Base-by-base conservation (phyloP, 169 alveolate species). In the Plasmodium coatneyi region DNA sequence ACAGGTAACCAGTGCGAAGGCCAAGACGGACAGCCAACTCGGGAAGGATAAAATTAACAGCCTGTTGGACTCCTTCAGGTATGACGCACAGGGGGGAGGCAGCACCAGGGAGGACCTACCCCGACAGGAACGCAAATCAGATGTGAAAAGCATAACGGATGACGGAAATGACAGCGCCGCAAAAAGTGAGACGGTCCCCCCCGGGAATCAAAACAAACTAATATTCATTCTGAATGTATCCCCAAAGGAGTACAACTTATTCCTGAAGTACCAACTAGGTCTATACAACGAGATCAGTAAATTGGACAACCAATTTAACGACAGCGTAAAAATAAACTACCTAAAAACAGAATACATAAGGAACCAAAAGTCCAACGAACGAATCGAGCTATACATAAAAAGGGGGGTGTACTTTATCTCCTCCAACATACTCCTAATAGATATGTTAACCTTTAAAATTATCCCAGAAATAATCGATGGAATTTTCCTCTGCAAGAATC, bases 391-490 rank as follows among this genome's bases (percentile, higher is more conserved):
- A 82, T 91, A 91, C 36, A 91, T 91, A 41, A 91, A 81, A 22
- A 80, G 95, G 32, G 95, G 95, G 3, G 81, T 91, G 5, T 91
- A 91, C 39, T 91, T 91, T 32, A 91, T 91, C 22, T 91, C 95
- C 28, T 91, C 95, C 6, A 91, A 91, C 71, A 34, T 91, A 12
- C 46, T 91, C 49, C 43, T 91, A 43, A 91, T 91, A 3, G 95
- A 91, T 30, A 39, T 91, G 52, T 81, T 91, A 91, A 91, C 95
- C 46, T 91, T 80, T 82, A 91, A 91, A 91, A 81, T 91, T 43
- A 91, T 91, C 14, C 95, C 95, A 9, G 95, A 91, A 91, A 81
- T 91, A 46, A 91, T 91, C 36, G 95, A 91, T 81, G 95, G 95
- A 0, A 91, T 91, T 19, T 91, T 91, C 54, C 81, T 91, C 30